A percentile compares a stretch with the other conserved stretches of the same genome.
These are phyloP conservation scores for Daldinia concentrica DNA, from an alignment of 495 filamentous ascomycete genomes.

Conservation along the genomic window DNA sequence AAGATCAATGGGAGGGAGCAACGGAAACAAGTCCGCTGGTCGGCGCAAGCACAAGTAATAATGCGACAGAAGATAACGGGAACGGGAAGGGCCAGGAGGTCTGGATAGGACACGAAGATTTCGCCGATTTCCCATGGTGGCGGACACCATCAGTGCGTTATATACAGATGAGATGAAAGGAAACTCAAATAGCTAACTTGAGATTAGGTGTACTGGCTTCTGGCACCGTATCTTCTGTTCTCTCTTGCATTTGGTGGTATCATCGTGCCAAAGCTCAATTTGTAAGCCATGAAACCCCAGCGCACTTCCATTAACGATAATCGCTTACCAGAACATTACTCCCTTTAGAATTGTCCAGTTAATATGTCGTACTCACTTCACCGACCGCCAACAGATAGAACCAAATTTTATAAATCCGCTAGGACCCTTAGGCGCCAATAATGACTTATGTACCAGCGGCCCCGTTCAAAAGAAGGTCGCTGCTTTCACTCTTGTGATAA, in stretches of 20 bases:
- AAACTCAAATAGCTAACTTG: slow-evolving; percentile 25
- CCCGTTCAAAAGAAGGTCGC: slow-evolving; percentile 79
- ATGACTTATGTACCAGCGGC: slow-evolving; percentile 74
- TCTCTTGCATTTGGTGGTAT: slow-evolving; percentile 85
- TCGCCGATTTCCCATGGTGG: slow-evolving; percentile 73
- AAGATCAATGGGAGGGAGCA: slow-evolving; percentile 34
- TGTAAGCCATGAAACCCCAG: slow-evolving; percentile 51
- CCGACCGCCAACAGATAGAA: slow-evolving; percentile 64
- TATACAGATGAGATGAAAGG: neutral
- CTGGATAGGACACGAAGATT: slow-evolving; percentile 64
- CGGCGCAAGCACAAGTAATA: slow-evolving; percentile 30
- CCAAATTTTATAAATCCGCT: slow-evolving; percentile 69
- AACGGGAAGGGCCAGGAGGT: slow-evolving; percentile 35
- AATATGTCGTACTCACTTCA: slow-evolving; percentile 81
- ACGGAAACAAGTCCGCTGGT: slow-evolving; percentile 57
- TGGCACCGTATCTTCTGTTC: slow-evolving; percentile 78
- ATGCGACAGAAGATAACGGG: slow-evolving; percentile 13
- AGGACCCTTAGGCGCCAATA: slow-evolving; percentile 70
- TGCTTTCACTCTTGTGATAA: slow-evolving; percentile 77
- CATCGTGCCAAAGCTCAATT: slow-evolving; percentile 79
- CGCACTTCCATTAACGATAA: neutral
- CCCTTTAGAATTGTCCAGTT: slow-evolving; percentile 70
- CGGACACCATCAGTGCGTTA: slow-evolving; percentile 71
- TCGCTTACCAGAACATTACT: slow-evolving; percentile 22
- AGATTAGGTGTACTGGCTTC: slow-evolving; percentile 80